These are phyloP conservation scores for Boletus rubescentipes DNA, from an alignment of 768 basidiomycete species.

Conservation along the genomic window DNA sequence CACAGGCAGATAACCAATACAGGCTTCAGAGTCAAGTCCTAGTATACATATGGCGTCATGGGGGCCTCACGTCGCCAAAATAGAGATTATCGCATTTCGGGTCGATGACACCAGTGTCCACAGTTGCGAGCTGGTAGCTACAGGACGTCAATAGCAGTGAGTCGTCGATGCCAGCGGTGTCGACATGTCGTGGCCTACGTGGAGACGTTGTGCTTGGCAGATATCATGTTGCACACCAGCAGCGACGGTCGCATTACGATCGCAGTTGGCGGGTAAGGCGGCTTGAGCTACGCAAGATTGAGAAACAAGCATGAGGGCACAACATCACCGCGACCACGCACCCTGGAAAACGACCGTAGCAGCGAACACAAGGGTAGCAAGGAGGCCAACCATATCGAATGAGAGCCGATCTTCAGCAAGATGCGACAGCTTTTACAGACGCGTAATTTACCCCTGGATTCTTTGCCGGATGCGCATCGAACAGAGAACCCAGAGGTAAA, in stretches of 20 bases:
- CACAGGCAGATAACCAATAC: slow-evolving; percentile 56
- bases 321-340: slow-evolving; percentile 3
- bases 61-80: slow-evolving; percentile 43
- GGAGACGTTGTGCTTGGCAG: slow-evolving; percentile 56
- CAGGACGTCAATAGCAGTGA: neutral
- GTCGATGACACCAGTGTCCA: slow-evolving; percentile 50
- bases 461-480: too few species aligned
- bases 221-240: slow-evolving; percentile 66
- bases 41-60: neutral
- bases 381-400: slow-evolving; percentile 19
- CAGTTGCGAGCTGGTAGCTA: slow-evolving; percentile 59
- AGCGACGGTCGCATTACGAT: slow-evolving; percentile 59
- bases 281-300: slow-evolving; percentile 43
- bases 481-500: neutral
- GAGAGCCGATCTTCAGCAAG: neutral
- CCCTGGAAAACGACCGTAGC: slow-evolving; percentile 15
- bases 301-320: neutral
- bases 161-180: neutral
- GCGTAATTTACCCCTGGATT: too few species aligned
- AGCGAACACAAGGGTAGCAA: slow-evolving; percentile 15
- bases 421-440: slow-evolving; percentile 17
- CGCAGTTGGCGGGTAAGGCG: slow-evolving; percentile 43
- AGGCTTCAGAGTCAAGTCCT: neutral
- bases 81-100: slow-evolving; percentile 55
- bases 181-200: slow-evolving; percentile 43